Conservation (phyloP, 2,329 filamentous ascomycete genomes). For the Neofusicoccum umdonicola region DNA sequence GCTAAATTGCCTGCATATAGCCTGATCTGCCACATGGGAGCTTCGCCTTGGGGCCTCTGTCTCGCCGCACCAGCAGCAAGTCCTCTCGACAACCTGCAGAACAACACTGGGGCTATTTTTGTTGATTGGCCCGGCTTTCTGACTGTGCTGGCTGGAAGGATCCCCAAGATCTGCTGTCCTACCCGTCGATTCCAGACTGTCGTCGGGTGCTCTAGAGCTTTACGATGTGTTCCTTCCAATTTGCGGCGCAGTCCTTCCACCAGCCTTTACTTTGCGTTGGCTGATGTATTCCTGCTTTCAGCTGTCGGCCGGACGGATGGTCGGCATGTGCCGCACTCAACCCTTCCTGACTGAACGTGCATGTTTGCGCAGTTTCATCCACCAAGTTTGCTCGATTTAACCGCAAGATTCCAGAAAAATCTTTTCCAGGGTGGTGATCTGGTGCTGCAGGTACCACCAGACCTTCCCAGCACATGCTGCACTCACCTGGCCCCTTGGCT, state of each 20-base stretch:
- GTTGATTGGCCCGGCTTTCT: neutral
- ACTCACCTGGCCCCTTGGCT: neutral
- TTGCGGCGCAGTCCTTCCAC: neutral
- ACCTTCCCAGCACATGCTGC: neutral
- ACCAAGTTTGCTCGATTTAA: neutral
- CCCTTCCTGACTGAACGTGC: neutral
- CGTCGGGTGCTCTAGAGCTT: neutral
- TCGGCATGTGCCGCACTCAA: neutral
- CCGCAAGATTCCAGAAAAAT: constrained; percentile 3
- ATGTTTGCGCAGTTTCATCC: neutral
- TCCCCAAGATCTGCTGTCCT: neutral
- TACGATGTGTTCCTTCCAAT: neutral
- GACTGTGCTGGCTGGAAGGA: neutral
- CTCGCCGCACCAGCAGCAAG: neutral
- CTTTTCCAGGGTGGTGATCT: neutral
- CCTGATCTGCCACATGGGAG: constrained; percentile 13
- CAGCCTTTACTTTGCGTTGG: neutral
- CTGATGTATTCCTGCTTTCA: neutral
- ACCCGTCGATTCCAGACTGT: neutral
- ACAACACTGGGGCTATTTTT: neutral
- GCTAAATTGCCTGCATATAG: constrained; percentile 9
- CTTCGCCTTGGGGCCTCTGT: neutral
- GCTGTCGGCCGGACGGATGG: neutral
- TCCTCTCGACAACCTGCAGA: neutral
- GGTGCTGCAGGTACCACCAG: neutral